phyloP scores from a whole-genome alignment of 495 filamentous ascomycete species.

The Talaromyces liani region DNA sequence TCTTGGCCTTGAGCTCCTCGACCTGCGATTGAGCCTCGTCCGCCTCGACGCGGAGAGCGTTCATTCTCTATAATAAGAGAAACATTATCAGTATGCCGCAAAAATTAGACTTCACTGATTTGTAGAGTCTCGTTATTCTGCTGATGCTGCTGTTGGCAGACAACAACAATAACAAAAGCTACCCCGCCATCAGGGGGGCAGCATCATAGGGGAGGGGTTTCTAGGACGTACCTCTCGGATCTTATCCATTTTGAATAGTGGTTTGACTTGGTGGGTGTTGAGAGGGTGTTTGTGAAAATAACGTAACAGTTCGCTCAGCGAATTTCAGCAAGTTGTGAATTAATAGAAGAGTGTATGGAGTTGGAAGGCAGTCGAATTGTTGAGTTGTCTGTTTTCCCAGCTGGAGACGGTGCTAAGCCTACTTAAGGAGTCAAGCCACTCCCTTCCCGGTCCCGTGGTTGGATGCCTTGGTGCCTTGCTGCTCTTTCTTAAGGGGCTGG shows the following conservation, averaged over 20 bases:
- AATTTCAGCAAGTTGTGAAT: slow-evolving; percentile 12
- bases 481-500: neutral
- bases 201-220: neutral
- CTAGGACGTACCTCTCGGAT: slow-evolving; percentile 70
- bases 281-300: slow-evolving; percentile 24
- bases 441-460: neutral
- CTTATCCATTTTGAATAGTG: slow-evolving; percentile 41
- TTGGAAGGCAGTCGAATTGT: slow-evolving; percentile 20
- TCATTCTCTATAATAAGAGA: slow-evolving; percentile 68
- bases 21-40: slow-evolving; percentile 70
- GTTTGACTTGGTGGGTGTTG: neutral
- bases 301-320: slow-evolving; percentile 31
- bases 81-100: slow-evolving; percentile 3
- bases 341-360: slow-evolving; percentile 10
- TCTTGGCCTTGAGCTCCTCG: slow-evolving; percentile 77
- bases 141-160: slow-evolving; percentile 4
- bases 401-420: slow-evolving; percentile 43
- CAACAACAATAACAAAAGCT: slow-evolving; percentile 24
- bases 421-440: slow-evolving; percentile 38
- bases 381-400: slow-evolving; percentile 46
- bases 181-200: slow-evolving; percentile 35
- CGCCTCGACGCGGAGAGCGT: slow-evolving; percentile 82
- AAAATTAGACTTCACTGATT: neutral
- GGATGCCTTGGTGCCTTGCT: slow-evolving; percentile 5
- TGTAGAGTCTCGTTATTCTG: neutral